Evolutionary conservation across 2,329 filamentous ascomycete genomes (phyloP), one percentile per base, ranked within the genome.

Genomic region (Apiospora hydei): DNA sequence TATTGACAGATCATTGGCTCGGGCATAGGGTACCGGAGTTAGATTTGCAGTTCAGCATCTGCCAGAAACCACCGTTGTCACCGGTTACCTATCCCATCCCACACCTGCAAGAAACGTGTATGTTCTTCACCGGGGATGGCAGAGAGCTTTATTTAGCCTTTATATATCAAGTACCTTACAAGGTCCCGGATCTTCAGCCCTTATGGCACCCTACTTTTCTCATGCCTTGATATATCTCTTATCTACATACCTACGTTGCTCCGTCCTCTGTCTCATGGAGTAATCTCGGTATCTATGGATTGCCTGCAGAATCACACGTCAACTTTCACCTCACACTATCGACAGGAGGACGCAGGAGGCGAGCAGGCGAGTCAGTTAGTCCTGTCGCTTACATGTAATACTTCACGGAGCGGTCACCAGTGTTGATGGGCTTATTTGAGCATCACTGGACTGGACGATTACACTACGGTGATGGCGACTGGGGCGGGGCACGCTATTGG

Each of bases 381-480:
- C 18, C 10, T 49, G 51, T 10, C 26, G 51, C 51, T 57, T 57
- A 57, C 51, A 57, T 57, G 51, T 57, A 61, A 61, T 38, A 61
- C 30, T n/a, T 61, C 30, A n/a, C 53, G 38, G 53, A 34, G 53
- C 53, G 30, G 53, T 61, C 53, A 61, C 53, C 16, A 46, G 18
- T 46, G 14, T 46, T 46, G 14, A 46, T 21, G 44, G 44, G 7
- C 49, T 11, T 11, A 11, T 13, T 24, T 24, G 5, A 38, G 34
- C n/a, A 38, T 38, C 10, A 8, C 16, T 34, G 51, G 51, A 18
- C 26, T 57, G 51, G 51, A 61, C 30, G 30, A 64, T 64, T 38
- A 41, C 57, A 64, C 57, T 38, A 64, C 57, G 57, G 30, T 64
- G 57, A 64, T 64, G 57, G 57, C 57, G 34, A 64, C 16, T 61